A percentile compares a stretch with the other conserved stretches of the same genome.
Evolutionary conservation across 805 yeast genomes (phyloP).

Genomic region (Yarrowia bubula): DNA sequence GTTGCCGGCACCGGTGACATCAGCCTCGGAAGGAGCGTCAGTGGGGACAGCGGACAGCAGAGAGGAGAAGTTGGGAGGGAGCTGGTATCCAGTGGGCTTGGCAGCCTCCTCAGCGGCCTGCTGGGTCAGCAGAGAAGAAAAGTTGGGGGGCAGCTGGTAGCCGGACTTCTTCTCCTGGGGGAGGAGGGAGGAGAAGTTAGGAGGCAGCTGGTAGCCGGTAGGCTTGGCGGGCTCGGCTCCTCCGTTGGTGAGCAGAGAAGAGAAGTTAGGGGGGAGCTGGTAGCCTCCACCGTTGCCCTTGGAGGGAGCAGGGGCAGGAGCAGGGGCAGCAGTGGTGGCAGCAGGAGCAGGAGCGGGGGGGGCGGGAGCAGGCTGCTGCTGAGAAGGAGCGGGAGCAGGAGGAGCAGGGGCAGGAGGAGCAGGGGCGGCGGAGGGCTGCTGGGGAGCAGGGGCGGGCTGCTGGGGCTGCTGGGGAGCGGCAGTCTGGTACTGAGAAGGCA

Average conservation of each 20-base stretch:
- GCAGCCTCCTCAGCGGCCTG: conserved; percentile 26
- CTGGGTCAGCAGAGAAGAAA: conserved; percentile 1
- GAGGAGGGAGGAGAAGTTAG: conserved; percentile 15
- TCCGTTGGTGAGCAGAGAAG: conserved; percentile 6
- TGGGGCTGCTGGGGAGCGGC: conserved; percentile 20
- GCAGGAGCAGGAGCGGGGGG: conserved; percentile 16
- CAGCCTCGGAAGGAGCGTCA: conserved; percentile 2
- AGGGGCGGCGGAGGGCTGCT: conserved; percentile 1
- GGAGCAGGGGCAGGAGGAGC: conserved; percentile 6
- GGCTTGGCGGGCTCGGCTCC: conserved; percentile 29
- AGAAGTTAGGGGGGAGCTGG: conserved; percentile 21
- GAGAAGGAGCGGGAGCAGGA: conserved; percentile 6
- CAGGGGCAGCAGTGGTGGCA: neutral
- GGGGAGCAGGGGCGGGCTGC: conserved; percentile 17
- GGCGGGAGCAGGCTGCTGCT: neutral
- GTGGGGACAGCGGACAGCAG: neutral
- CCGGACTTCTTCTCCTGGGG: neutral
- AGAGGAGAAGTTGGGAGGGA: neutral
- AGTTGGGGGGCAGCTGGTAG: neutral
- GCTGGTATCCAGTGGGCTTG: neutral
- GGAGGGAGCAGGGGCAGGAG: conserved; percentile 1
- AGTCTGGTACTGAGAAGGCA: conserved; percentile 14
- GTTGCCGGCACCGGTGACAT: neutral
- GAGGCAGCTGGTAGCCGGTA: conserved; percentile 17
- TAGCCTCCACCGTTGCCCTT: conserved; percentile 6